Evolutionary conservation across 2,329 filamentous ascomycete species (phyloP), one percentile per base, ranked within the genome.

Genomic region (Myotisia sp.): DNA sequence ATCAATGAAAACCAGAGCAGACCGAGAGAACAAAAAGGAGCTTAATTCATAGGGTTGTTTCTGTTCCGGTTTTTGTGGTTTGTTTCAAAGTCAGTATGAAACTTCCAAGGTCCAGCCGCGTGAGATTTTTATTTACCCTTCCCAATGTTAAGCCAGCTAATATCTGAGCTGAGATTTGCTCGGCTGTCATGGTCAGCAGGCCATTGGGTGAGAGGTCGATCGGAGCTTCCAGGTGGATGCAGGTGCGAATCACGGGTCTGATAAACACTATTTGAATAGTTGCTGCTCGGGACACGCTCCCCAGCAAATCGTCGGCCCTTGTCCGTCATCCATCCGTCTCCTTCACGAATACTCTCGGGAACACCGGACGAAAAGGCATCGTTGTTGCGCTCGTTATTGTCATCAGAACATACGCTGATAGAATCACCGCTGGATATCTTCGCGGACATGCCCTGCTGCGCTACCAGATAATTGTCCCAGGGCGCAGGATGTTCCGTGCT

Each of bases 401-500:
- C 51, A 6, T 60, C 57, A 2, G 54, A 56, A 9, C 43, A 38
- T 7, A 56, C 40, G 33, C 58, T 62, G 26, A 58, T 45, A 4
- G 61, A 62, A 39, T 56, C 52, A 4, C 51, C 60, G 29, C 51
- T 60, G 8, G 60, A 63, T 14, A 64, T 63, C 14, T 56, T 56
- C 8, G 58, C 61, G 3, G 55, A 51, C 38, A 60, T 58, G 21
- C 56, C 51, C 34, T 62, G 52, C 1, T 53, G 56, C 3, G 59
- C 52, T 31, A 52, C 42, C 10, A 59, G 44, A 8, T 46, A 49
- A 18, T 46, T 45, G n/a, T 45, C 48, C 14, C 50, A 44, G 8
- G 42, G 43, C 21, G 47, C 44, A 2, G 47, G 41, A 42, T 53
- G 43, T 40, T 56, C 54, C 3, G 60, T 58, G 26, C 52, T 62